Evolutionary conservation across 2,329 filamentous ascomycete genomes (phyloP).

Genomic region (Atkinsonella texensis): DNA sequence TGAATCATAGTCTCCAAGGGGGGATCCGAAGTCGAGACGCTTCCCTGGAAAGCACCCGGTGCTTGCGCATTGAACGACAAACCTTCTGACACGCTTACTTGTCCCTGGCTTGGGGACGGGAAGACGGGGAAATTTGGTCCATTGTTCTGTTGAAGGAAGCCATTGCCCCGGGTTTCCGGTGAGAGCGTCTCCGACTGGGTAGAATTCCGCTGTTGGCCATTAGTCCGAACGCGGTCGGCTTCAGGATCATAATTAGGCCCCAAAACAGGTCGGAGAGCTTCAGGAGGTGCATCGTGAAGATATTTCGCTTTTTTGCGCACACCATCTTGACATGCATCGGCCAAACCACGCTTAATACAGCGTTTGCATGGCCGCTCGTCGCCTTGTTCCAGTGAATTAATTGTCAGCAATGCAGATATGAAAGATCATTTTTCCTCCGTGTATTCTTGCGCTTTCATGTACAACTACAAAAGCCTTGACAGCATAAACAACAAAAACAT

Average conservation of each 20-base stretch:
- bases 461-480: too few relatives aligned
- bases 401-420: constrained; percentile 14
- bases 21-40: constrained; percentile 35
- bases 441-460: too few relatives aligned
- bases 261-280: constrained; percentile 78
- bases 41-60: constrained; percentile 55
- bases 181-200: constrained; percentile 33
- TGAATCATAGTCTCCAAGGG: constrained; percentile 37
- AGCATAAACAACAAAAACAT: too few relatives aligned
- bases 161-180: constrained; percentile 26
- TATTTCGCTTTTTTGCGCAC: constrained; percentile 99
- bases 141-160: constrained; percentile 36
- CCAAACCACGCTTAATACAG: constrained; percentile 86
- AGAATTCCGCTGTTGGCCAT: constrained; percentile 35
- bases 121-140: constrained; percentile 40
- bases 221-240: constrained; percentile 32
- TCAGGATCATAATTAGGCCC: constrained; percentile 56
- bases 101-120: constrained; percentile 30
- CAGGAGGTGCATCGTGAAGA: constrained; percentile 86
- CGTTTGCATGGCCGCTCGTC: constrained; percentile 90
- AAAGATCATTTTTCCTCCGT: too few relatives aligned
- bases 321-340: constrained; percentile 87
- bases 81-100: constrained; percentile 35
- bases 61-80: constrained; percentile 52
- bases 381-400: constrained; percentile 40